Evolutionary conservation across 2,329 filamentous ascomycete species (phyloP), one percentile per base, ranked within the genome.

Genomic region (Ophiosphaerella narmari): DNA sequence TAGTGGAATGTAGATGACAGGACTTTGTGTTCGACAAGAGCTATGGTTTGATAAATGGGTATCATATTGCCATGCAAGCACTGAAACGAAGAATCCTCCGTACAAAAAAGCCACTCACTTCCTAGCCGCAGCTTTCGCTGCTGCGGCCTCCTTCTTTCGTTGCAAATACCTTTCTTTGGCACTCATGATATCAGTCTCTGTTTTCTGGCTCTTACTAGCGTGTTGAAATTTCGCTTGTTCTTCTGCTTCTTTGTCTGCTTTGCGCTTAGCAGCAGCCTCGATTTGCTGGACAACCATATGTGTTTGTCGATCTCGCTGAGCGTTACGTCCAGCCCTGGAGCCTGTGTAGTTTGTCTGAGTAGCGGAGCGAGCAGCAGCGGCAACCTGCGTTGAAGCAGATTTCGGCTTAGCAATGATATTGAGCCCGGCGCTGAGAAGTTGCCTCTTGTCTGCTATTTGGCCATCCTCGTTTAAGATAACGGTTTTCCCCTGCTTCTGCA

Each of bases 401-500:
- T 85, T 85, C 60, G 86, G 86, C 68, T 84, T 87, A 0, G 81
- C 77, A 42, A 81, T 81, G 14, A 94, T 75, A 62, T 95, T 95
- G 43, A 95, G 79, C 23, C 90, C 90, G 6, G 89, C 87, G 39
- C 78, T 81, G 6, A 95, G 81, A 7, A 94, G 77, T 69, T 94
- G 86, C n/a, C 89, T 81, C 77, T 91, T 93, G 69, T 95, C 90
- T 23, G 90, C 87, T 1, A 94, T 86, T 67, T 92, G 85, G 0
- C 90, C 90, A 34, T 94, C 90, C 54, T 94, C 90, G 63, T 93
- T 93, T 62, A 93, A 74, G 7, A 85, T 82, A 34, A 94, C 82
- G 75, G 85, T 55, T 77, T 78, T 76, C 23, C 82, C 83, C 57
- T 79, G 84, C 34, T 83, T 80, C 46, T 86, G 87, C 44, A 91